Evolutionary conservation across 108 stramenopile genomes (phyloP).

Genomic region (Mayamaea pseudoterrestris): DNA sequence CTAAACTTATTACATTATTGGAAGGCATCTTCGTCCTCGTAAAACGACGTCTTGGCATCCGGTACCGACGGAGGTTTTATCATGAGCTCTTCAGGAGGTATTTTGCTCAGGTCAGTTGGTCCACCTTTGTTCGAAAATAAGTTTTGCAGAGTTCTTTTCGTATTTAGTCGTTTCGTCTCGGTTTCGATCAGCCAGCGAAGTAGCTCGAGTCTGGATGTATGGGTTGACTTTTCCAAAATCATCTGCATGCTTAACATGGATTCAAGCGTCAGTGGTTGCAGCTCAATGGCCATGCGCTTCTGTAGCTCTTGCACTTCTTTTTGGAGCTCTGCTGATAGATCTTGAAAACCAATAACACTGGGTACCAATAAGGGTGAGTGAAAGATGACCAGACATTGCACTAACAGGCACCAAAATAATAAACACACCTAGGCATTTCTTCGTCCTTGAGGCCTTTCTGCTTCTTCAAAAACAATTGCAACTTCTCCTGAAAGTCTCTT

Average conservation of each 20-base stretch:
- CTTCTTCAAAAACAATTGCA: conserved; percentile 57
- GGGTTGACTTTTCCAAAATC: conserved; percentile 59
- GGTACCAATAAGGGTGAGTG: background rate
- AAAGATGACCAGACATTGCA: background rate
- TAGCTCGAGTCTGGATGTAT: conserved; percentile 43
- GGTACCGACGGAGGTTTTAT: background rate
- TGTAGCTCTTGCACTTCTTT: conserved; percentile 62
- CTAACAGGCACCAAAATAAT: background rate
- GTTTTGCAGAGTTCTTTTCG: conserved; percentile 54
- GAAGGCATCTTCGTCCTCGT: conserved; percentile 48
- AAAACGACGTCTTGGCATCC: conserved; percentile 20
- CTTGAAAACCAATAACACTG: conserved; percentile 62
- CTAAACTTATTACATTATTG: conserved; percentile 18
- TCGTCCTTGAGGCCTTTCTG: conserved; percentile 50
- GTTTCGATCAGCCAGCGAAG: conserved; percentile 56
- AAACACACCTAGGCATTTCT: conserved; percentile 52
- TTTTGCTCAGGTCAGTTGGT: background rate
- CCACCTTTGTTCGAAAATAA: conserved; percentile 28
- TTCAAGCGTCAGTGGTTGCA: conserved; percentile 61
- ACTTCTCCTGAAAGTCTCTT: conserved; percentile 68
- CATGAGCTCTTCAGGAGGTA: conserved; percentile 6
- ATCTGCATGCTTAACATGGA: conserved; percentile 77
- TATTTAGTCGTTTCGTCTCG: conserved; percentile 52
- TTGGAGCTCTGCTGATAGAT: conserved; percentile 59
- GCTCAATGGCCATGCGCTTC: conserved; percentile 59